These are phyloP conservation scores for Trichoderma semiorbis DNA, from an alignment of 2,329 filamentous ascomycete species.

Conservation along the genomic window DNA sequence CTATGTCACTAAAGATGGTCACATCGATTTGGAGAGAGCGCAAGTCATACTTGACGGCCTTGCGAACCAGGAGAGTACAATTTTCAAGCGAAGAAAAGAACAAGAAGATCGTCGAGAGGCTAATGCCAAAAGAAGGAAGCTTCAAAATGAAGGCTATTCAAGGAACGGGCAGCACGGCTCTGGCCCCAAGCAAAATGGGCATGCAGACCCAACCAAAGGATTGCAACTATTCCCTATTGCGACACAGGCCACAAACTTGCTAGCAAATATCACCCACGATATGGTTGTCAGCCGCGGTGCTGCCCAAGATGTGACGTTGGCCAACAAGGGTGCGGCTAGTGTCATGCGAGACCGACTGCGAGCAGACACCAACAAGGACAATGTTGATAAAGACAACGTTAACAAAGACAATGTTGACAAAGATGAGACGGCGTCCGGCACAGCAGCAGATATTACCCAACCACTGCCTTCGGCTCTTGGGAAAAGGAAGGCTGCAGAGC, in stretches of 20 bases:
- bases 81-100: conserved; percentile 85
- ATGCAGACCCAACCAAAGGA: conserved; percentile 34
- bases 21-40: conserved; percentile 80
- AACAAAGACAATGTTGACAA: conserved; percentile 13
- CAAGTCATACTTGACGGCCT: conserved; percentile 86
- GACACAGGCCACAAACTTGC: conserved; percentile 51
- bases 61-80: conserved; percentile 88
- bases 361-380: conserved; percentile 26
- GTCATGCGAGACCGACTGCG: conserved; percentile 79
- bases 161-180: conserved; percentile 13
- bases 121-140: conserved; percentile 71
- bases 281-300: conserved; percentile 76
- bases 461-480: conserved; percentile 49
- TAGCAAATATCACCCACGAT: conserved; percentile 71
- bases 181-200: conserved; percentile 28
- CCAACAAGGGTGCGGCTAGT: conserved; percentile 93
- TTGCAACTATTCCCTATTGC: conserved; percentile 38
- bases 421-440: conserved; percentile 19
- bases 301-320: conserved; percentile 66
- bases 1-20: conserved; percentile 92
- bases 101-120: conserved; percentile 80
- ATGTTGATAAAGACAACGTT: conserved; percentile 8
- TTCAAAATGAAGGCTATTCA: conserved; percentile 56
- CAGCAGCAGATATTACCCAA: conserved; percentile 19
- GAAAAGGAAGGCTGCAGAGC: conserved; percentile 73